phyloP scores from a whole-genome alignment of 202 grass and related monocot genomes.

The Setaria viridis region DNA sequence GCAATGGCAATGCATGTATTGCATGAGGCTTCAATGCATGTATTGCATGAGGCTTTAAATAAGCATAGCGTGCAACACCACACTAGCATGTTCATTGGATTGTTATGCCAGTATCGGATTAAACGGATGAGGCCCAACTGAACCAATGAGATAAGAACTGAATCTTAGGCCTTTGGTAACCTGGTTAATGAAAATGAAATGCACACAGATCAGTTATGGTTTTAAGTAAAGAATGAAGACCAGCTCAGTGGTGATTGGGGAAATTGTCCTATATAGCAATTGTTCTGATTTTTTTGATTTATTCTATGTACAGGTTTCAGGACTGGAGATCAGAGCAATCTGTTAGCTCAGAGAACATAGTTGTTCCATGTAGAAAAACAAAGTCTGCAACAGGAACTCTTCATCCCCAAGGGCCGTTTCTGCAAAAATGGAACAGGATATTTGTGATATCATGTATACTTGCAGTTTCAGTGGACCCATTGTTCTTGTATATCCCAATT shows the following conservation, averaged over 20 bases:
- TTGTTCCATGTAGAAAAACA: conserved; percentile 48
- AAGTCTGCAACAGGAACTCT: conserved; percentile 56
- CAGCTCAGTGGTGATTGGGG: neutral
- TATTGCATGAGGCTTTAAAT: too few species aligned
- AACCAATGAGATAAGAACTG: neutral
- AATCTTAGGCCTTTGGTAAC: neutral
- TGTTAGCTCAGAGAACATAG: conserved; percentile 64
- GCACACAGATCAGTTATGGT: neutral
- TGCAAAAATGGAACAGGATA: conserved; percentile 95
- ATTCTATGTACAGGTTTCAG: conserved; percentile 66
- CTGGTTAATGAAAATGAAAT: conserved; percentile 11
- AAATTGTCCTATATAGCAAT: neutral
- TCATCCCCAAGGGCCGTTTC: conserved; percentile 89
- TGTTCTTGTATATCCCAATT: conserved; percentile 92
- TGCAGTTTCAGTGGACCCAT: conserved; percentile 85
- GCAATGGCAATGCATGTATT: neutral
- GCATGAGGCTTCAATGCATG: neutral
- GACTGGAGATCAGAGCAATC: conserved; percentile 82
- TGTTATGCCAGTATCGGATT: neutral
- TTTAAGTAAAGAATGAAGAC: conserved; percentile 19
- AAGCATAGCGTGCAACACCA: neutral
- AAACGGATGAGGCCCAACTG: neutral
- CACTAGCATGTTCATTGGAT: neutral
- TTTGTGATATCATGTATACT: conserved; percentile 89
- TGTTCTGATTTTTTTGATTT: conserved; percentile 32